Evolutionary conservation across 148 eudicot genomes (phyloP).

Genomic region (Salicornia ramosissima): DNA sequence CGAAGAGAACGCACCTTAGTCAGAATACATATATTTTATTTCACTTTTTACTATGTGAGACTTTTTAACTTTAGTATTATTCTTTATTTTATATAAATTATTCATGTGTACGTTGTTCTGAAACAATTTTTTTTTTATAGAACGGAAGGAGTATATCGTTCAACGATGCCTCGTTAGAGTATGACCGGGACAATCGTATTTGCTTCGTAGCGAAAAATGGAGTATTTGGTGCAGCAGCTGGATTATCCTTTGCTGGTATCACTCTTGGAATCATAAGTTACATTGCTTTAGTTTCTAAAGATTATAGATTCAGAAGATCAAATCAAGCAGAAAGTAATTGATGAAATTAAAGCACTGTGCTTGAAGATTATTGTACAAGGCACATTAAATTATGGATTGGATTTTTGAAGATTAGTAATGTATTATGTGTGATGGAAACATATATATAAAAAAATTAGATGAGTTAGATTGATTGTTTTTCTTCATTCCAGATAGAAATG

Average conservation of each 20-base stretch:
- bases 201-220: constrained; percentile 22
- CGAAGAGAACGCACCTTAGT: no score
- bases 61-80: no score
- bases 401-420: background rate
- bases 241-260: constrained; percentile 14
- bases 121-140: background rate
- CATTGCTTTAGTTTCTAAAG: background rate
- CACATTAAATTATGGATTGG: background rate
- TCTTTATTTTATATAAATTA: no score
- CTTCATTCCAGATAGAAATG: no score
- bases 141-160: background rate
- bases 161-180: background rate
- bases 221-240: constrained; percentile 20
- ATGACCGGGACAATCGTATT: background rate
- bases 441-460: no score
- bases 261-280: constrained; percentile 22
- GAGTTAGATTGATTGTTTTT: no score
- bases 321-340: background rate
- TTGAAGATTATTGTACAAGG: background rate
- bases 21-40: no score
- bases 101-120: background rate
- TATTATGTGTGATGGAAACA: background rate
- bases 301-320: constrained; percentile 4
- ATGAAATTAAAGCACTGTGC: background rate
- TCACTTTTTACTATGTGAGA: no score